phyloP scores from a whole-genome alignment of 1,284 basidiomycete species.

The Vanrija sp. region DNA sequence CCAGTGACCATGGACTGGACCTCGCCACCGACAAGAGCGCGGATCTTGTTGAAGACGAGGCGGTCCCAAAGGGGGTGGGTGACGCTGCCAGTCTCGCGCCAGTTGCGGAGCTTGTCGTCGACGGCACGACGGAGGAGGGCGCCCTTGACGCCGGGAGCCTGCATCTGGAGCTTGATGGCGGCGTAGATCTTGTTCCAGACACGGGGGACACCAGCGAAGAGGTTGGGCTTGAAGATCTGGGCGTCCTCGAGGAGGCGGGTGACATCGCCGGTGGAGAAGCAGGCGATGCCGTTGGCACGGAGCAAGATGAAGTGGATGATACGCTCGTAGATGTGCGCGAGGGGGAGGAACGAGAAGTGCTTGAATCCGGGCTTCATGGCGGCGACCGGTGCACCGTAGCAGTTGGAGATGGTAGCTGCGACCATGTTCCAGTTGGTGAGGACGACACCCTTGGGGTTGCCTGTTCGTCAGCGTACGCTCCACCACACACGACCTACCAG shows the following conservation, averaged over 20 bases:
- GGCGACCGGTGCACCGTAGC: slow-evolving; percentile 56
- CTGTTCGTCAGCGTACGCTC: no score
- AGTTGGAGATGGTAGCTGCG: slow-evolving; percentile 60
- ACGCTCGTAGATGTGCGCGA: slow-evolving; percentile 78
- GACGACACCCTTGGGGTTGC: slow-evolving; percentile 62
- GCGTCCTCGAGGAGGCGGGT: slow-evolving; percentile 84
- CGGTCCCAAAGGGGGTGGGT: slow-evolving; percentile 85
- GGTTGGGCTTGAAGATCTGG: slow-evolving; percentile 74
- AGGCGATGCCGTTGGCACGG: slow-evolving; percentile 66
- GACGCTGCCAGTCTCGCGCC: slow-evolving; percentile 64
- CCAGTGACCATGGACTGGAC: slow-evolving; percentile 18
- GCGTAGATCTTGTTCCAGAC: slow-evolving; percentile 52
- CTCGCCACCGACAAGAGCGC: slow-evolving; percentile 17
- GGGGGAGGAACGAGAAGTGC: slow-evolving; percentile 46
- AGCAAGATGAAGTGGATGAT: slow-evolving; percentile 52
- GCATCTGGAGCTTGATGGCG: slow-evolving; percentile 70
- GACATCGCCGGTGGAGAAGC: slow-evolving; percentile 87
- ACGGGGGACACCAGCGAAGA: slow-evolving; percentile 71
- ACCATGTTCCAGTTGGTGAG: slow-evolving; percentile 74
- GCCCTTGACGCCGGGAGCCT: slow-evolving; percentile 75
- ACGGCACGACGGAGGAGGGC: slow-evolving; percentile 77
- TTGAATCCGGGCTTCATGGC: slow-evolving; percentile 63
- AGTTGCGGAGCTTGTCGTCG: slow-evolving; percentile 69
- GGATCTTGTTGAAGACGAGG: slow-evolving; percentile 64
- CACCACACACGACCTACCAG: slow-evolving; percentile 36